Evolutionary conservation across 2,329 filamentous ascomycete species (phyloP), one percentile per base, ranked within the genome.

Genomic region (Zymoseptoria crescenta): DNA sequence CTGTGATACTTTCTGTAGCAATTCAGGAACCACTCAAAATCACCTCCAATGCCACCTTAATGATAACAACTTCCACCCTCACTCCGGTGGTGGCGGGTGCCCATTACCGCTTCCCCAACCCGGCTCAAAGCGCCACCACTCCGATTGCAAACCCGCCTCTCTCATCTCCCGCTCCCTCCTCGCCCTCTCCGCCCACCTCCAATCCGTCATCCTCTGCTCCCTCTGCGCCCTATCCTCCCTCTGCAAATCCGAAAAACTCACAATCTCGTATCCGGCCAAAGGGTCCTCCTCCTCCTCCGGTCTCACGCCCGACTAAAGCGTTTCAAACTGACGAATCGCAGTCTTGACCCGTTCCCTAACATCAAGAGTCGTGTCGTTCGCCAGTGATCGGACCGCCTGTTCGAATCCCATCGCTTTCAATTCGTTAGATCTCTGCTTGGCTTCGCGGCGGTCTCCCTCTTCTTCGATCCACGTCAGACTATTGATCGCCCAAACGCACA

Each of bases 381-480:
- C 59, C 54, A 73, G 55, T 21, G 56, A 65, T 45, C 67, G 64
- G 10, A 74, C 69, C 16, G 66, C 69, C 27, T 64, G 62, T 58
- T 73, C 72, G 49, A 62, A 83, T 75, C 69, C 83, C 75, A 69
- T 91, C 56, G 87, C 77, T 70, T 84, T 83, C 51, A 99, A 78
- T 70, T 88, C 86, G 10, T 76, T 72, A 0, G 86, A 87, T 56
- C 94, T 82, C 66, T 86, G 81, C 29, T 81, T 78, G 62, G 87
- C 89, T 8, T 82, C 83, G 21, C 80, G 76, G 20, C 79, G 77
- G 66, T 96, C 91, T 29, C 75, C 80, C 6, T 82, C 80, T 67
- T 93, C 87, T 62, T 96, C 92, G 62, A 87, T 81, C 80, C 87
- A 95, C 0, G 89, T 88, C 50, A 99, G 81, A 71, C 96, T 96